These are phyloP conservation scores for Colletotrichum sp. DNA, from an alignment of 2,329 filamentous ascomycete genomes.

Conservation along the genomic window DNA sequence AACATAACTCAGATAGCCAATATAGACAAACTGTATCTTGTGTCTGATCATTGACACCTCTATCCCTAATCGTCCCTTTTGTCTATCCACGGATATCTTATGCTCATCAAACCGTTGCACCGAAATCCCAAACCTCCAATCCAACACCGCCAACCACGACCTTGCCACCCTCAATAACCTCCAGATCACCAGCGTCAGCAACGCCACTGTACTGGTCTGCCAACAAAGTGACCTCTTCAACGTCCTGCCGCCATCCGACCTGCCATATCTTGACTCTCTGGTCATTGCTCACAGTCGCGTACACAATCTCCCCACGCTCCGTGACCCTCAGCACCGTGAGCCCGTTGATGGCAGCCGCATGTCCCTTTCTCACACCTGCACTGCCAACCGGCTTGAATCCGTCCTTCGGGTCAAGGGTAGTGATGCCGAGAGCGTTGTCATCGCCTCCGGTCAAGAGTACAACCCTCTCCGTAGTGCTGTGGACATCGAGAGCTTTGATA, in stretches of 20 bases:
- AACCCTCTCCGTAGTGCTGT: conserved; percentile 33
- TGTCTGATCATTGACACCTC: background rate
- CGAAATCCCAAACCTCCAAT: conserved; percentile 46
- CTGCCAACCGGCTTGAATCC: conserved; percentile 25
- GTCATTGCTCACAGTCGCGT: conserved; percentile 61
- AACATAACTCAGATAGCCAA: background rate
- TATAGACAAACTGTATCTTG: background rate
- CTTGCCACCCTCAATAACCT: conserved; percentile 32
- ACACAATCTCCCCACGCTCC: conserved; percentile 10
- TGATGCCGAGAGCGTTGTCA: conserved; percentile 78
- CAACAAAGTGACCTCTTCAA: conserved; percentile 39
- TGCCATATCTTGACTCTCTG: conserved; percentile 64
- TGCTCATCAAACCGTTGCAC: background rate
- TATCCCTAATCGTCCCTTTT: background rate
- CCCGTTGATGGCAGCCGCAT: conserved; percentile 74
- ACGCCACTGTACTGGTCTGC: conserved; percentile 61
- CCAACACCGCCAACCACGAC: conserved; percentile 51
- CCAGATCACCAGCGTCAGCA: conserved; percentile 62
- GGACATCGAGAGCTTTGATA: conserved; percentile 69
- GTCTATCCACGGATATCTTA: background rate
- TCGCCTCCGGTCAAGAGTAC: conserved; percentile 81
- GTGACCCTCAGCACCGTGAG: conserved; percentile 39
- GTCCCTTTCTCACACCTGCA: conserved; percentile 57
- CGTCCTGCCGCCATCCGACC: conserved; percentile 26
- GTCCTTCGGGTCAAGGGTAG: conserved; percentile 36